A percentile compares a stretch with the other conserved stretches of the same genome.
phyloP scores from a whole-genome alignment of 306 rosid species.

The Acacia crassicarpa region DNA sequence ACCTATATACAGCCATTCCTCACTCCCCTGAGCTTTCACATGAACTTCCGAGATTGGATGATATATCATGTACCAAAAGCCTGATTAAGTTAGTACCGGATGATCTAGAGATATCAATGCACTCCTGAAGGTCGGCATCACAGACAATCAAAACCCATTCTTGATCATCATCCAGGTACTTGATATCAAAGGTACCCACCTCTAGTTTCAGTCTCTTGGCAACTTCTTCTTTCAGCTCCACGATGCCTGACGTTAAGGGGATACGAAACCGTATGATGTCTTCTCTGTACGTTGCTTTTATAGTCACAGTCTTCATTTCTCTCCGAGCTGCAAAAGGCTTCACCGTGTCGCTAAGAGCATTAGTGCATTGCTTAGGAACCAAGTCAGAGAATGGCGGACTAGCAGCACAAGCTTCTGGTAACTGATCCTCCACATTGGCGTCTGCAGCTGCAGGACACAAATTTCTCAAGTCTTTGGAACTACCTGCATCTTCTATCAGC shows the following conservation, averaged over 20 bases:
- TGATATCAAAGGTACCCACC: constrained; percentile 67
- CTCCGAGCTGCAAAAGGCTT: constrained; percentile 38
- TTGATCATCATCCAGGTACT: constrained; percentile 80
- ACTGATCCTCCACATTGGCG: constrained; percentile 59
- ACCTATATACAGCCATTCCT: constrained; percentile 41
- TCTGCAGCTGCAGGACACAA: constrained; percentile 73
- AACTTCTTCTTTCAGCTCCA: constrained; percentile 66
- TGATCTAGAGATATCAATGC: constrained; percentile 62
- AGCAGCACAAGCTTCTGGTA: constrained; percentile 54
- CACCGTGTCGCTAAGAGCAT: constrained; percentile 28
- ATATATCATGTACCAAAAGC: constrained; percentile 61
- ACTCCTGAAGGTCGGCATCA: constrained; percentile 82
- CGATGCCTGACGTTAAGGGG: constrained; percentile 44
- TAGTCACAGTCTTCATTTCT: constrained; percentile 57
- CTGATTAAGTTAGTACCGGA: constrained; percentile 66
- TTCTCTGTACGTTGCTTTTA: constrained; percentile 75
- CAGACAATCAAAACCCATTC: constrained; percentile 90
- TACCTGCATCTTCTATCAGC: constrained; percentile 72
- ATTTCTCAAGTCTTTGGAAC: constrained; percentile 78
- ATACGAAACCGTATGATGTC: constrained; percentile 77
- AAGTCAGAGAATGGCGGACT: constrained; percentile 43
- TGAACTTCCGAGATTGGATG: constrained; percentile 70
- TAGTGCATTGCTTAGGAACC: constrained; percentile 51
- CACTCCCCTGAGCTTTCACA: constrained; percentile 63
- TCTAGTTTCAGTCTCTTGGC: constrained; percentile 74